phyloP scores from a whole-genome alignment of 1,284 basidiomycete genomes.

The Ceratobasidium sp. region DNA sequence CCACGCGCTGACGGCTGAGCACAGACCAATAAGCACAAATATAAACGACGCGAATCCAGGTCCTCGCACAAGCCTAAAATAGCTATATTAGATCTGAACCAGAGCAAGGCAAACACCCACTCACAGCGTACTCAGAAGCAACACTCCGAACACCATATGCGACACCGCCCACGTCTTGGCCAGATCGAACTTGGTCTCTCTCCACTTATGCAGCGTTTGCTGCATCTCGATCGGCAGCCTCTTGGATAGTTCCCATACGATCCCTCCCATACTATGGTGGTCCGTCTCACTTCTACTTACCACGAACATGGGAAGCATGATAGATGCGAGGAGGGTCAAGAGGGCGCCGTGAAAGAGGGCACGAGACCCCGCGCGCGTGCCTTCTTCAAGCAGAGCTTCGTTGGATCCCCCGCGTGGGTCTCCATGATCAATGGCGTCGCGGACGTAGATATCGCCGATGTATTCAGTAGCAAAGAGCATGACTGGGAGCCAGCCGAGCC shows the following conservation, averaged over 20 bases:
- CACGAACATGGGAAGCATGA: conserved; percentile 82
- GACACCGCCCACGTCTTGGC: conserved; percentile 81
- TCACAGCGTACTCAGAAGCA: conserved; percentile 82
- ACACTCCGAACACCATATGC: conserved; percentile 74
- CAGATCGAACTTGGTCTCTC: conserved; percentile 64
- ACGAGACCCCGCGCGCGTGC: conserved; percentile 64
- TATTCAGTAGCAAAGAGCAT: conserved; percentile 91
- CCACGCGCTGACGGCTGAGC: conserved; percentile 63
- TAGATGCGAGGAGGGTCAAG: conserved; percentile 76
- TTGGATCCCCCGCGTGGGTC: conserved; percentile 56
- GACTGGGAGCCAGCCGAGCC: conserved; percentile 90
- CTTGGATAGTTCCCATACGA: conserved; percentile 45
- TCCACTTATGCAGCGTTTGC: conserved; percentile 52
- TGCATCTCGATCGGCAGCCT: conserved; percentile 50
- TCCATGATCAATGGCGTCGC: conserved; percentile 46
- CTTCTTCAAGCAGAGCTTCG: conserved; percentile 58
- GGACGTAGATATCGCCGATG: conserved; percentile 87
- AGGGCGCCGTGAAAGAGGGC: conserved; percentile 72
- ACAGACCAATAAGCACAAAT: conserved; percentile 63
- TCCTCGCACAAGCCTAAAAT: conserved; percentile 70
- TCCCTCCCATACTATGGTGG: conserved; percentile 28
- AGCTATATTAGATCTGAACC: background rate
- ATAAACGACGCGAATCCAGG: conserved; percentile 74
- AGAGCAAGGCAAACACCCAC: conserved; percentile 54
- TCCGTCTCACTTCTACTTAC: conserved; percentile 48